Conservation (phyloP, 1,284 basidiomycete species). For the Marasmius oreades region DNA sequence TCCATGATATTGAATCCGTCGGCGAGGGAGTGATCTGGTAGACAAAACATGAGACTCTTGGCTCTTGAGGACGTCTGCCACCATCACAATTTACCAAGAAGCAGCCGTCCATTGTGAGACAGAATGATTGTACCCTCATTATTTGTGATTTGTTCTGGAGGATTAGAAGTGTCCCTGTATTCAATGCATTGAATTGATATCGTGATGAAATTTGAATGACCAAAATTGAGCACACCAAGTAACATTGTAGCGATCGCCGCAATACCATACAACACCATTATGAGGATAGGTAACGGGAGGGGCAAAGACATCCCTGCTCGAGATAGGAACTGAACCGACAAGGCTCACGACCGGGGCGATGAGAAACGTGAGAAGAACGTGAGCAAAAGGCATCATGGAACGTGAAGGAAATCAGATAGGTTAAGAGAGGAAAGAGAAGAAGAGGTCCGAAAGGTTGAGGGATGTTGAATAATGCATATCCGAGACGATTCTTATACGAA, state of each 20-base stretch:
- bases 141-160: constrained; percentile 43
- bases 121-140: constrained; percentile 36
- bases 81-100: constrained; percentile 16
- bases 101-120: constrained; percentile 28
- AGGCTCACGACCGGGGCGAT: constrained; percentile 25
- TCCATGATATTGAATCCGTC: constrained; percentile 33
- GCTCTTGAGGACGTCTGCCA: neutral
- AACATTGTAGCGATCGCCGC: constrained; percentile 35
- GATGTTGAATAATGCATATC: too few relatives aligned
- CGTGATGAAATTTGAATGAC: neutral
- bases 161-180: constrained; percentile 35
- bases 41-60: neutral
- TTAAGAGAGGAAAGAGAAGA: too few relatives aligned
- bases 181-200: constrained; percentile 8
- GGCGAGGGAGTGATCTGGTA: constrained; percentile 35
- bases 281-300: constrained; percentile 40
- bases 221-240: constrained; percentile 30
- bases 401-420: too few relatives aligned
- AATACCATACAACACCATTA: constrained; percentile 36
- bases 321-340: constrained; percentile 25
- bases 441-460: too few relatives aligned
- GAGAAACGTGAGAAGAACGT: constrained; percentile 6
- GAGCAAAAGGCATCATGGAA: too few relatives aligned
- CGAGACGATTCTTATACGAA: too few relatives aligned
- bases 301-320: constrained; percentile 37